Conservation (phyloP, 306 rosid genomes). For the Prosopis cineraria region DNA sequence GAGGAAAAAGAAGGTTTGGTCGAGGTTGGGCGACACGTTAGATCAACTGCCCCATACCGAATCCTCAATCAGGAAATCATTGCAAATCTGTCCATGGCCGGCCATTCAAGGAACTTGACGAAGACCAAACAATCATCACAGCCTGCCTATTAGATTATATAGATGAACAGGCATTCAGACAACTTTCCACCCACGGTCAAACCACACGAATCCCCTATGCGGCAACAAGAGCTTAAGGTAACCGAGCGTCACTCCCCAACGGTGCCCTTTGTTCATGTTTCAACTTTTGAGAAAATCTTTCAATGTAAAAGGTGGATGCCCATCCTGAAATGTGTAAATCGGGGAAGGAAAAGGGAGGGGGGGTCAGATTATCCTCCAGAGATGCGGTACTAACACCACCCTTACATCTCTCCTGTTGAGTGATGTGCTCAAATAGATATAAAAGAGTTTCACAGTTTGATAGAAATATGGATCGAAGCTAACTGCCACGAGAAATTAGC, state of each 20-base stretch:
- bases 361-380: conserved; percentile 20
- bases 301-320: conserved; percentile 63
- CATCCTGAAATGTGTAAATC: conserved; percentile 61
- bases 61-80: conserved; percentile 23
- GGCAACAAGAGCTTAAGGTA: conserved; percentile 35
- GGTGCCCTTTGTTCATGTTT: conserved; percentile 23
- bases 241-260: conserved; percentile 33
- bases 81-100: conserved; percentile 19
- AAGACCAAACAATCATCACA: conserved; percentile 32
- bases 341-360: not conserved
- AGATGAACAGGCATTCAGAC: conserved; percentile 26
- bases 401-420: not conserved
- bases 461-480: not conserved
- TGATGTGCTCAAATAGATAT: not conserved
- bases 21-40: conserved; percentile 15
- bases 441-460: conserved; percentile 4
- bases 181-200: conserved; percentile 29
- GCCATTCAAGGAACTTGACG: conserved; percentile 32
- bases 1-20: not conserved
- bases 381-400: not conserved
- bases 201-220: conserved; percentile 33
- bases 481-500: not conserved
- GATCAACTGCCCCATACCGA: conserved; percentile 25
- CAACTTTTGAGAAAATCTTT: conserved; percentile 73
- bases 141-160: conserved; percentile 27